These are phyloP conservation scores for Pyronema domesticum DNA, from an alignment of 495 filamentous ascomycete species.

Conservation along the genomic window DNA sequence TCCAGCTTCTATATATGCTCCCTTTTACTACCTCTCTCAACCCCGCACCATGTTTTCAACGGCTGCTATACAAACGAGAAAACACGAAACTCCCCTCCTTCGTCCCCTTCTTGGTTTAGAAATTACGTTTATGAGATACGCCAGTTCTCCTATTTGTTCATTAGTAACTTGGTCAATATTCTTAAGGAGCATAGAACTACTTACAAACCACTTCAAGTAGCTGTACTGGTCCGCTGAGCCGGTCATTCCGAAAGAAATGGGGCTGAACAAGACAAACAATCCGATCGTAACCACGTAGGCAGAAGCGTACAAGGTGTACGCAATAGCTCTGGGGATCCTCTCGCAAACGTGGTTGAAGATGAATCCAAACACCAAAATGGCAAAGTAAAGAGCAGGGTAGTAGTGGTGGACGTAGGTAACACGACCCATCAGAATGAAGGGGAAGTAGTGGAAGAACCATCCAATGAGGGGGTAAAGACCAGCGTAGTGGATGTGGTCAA, in stretches of 20 bases:
- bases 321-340: slow-evolving; percentile 38
- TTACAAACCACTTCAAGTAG: slow-evolving; percentile 80
- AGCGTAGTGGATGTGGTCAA: slow-evolving; percentile 86
- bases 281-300: slow-evolving; percentile 58
- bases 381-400: slow-evolving; percentile 97
- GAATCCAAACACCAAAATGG: slow-evolving; percentile 79
- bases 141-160: slow-evolving; percentile 31
- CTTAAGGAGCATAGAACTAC: slow-evolving; percentile 24
- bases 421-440: slow-evolving; percentile 91
- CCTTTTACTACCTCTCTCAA: too few species aligned
- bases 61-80: too few species aligned
- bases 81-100: background rate
- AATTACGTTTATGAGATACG: slow-evolving; percentile 29
- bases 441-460: slow-evolving; percentile 90
- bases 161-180: slow-evolving; percentile 34
- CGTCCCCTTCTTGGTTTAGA: too few species aligned
- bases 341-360: slow-evolving; percentile 64
- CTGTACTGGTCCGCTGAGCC: slow-evolving; percentile 66
- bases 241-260: slow-evolving; percentile 93
- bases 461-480: slow-evolving; percentile 82
- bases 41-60: too few species aligned
- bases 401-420: slow-evolving; percentile 99
- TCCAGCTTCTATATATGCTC: too few species aligned
- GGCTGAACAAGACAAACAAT: slow-evolving; percentile 74
- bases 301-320: slow-evolving; percentile 46